Conservation (phyloP, 2,329 filamentous ascomycete species). For the Pyricularia sp. region DNA sequence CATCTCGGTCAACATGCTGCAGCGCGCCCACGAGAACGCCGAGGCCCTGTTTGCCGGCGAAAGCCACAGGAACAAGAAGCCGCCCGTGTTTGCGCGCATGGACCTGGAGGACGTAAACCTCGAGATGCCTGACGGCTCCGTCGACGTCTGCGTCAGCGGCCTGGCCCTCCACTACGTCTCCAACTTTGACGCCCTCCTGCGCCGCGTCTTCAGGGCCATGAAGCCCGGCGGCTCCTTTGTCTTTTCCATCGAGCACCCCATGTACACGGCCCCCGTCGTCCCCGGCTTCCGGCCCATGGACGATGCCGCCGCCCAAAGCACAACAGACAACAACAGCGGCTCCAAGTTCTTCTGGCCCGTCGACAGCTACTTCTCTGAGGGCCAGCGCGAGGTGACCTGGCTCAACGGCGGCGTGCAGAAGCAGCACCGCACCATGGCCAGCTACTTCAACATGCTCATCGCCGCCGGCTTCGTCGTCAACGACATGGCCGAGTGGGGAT, state of each 20-base stretch:
- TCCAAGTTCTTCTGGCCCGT: slow-evolving; percentile 29
- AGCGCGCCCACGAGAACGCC: slow-evolving; percentile 1
- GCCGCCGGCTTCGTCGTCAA: slow-evolving; percentile 25
- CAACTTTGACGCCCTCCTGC: slow-evolving; percentile 21
- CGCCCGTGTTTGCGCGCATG: slow-evolving; percentile 17
- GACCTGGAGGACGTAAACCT: slow-evolving; percentile 24
- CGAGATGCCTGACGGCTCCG: slow-evolving; percentile 13
- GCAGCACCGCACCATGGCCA: slow-evolving; percentile 34
- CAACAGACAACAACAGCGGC: background rate
- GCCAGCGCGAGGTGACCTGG: slow-evolving; percentile 29
- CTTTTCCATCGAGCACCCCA: slow-evolving; percentile 37
- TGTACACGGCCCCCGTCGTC: slow-evolving; percentile 30
- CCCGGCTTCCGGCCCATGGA: slow-evolving; percentile 14
- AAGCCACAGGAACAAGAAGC: background rate
- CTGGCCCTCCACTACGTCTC: slow-evolving; percentile 30
- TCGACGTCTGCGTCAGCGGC: slow-evolving; percentile 30
- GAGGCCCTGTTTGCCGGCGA: background rate
- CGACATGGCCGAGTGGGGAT: slow-evolving; percentile 27
- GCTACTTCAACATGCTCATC: slow-evolving; percentile 27
- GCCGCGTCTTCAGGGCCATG: slow-evolving; percentile 20
- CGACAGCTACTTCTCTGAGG: slow-evolving; percentile 31
- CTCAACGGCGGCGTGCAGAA: slow-evolving; percentile 31
- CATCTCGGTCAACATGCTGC: slow-evolving; percentile 22
- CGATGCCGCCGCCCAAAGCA: no score
- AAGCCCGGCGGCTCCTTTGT: slow-evolving; percentile 24